Percentiles rank a stretch among this genome's conserved stretches.
Evolutionary conservation across 2,329 filamentous ascomycete species (phyloP).

Genomic region (Mycogone perniciosa): DNA sequence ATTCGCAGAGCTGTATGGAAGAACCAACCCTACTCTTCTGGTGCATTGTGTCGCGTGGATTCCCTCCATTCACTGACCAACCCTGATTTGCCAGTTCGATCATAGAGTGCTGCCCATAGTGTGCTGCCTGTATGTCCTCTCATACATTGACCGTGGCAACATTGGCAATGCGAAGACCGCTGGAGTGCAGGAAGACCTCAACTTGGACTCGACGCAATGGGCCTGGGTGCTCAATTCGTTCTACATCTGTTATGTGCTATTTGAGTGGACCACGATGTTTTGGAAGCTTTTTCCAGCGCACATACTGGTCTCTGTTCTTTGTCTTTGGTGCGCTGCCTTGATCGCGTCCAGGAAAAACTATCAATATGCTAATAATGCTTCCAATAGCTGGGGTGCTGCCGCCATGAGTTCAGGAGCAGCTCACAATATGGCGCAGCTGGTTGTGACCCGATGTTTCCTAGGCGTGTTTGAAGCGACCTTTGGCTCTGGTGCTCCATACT

Average conservation of each 20-base stretch:
- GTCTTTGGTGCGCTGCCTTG: slow-evolving; percentile 9
- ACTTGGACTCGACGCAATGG: slow-evolving; percentile 5
- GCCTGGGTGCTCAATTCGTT: slow-evolving; percentile 14
- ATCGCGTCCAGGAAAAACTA: neutral
- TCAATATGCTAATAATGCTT: neutral
- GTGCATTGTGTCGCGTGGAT: too few relatives aligned
- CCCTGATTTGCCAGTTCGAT: neutral
- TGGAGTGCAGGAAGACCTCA: neutral
- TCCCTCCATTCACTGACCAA: too few relatives aligned
- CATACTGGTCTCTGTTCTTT: slow-evolving; percentile 10
- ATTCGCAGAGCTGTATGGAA: neutral
- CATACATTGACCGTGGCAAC: slow-evolving; percentile 7
- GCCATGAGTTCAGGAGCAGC: neutral
- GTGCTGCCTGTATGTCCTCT: slow-evolving; percentile 1
- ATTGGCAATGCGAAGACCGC: slow-evolving; percentile 6
- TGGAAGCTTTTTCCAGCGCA: slow-evolving; percentile 14
- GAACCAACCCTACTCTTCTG: slow-evolving; percentile 14
- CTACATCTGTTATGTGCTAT: slow-evolving; percentile 14
- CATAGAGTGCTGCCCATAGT: neutral
- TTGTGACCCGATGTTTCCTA: slow-evolving; percentile 22
- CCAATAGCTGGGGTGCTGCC: neutral
- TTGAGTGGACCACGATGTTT: slow-evolving; percentile 13
- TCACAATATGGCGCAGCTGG: neutral
- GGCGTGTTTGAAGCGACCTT: slow-evolving; percentile 40
- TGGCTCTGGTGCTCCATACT: slow-evolving; percentile 34